phyloP scores from a whole-genome alignment of 441 rosid species.

The Omphalea diandra region DNA sequence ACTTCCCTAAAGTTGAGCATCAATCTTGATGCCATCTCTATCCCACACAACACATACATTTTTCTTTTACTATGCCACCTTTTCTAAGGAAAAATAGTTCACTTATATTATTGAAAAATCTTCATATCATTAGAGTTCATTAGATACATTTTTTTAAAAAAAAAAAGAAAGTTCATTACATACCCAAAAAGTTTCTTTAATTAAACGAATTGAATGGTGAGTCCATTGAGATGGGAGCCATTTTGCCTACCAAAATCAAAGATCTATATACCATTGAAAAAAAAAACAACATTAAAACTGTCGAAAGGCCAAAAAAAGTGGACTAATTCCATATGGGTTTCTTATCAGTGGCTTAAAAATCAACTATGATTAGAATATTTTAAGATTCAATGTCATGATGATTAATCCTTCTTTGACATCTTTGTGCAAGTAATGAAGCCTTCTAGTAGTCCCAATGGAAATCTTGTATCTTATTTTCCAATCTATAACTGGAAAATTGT shows the following conservation, averaged over 20 bases:
- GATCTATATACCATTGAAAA: slow-evolving; percentile 40
- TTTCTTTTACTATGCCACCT: no score
- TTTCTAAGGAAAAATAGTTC: no score
- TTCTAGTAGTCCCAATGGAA: slow-evolving; percentile 78
- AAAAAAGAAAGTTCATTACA: background rate
- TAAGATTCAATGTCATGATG: slow-evolving; percentile 93
- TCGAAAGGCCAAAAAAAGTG: background rate
- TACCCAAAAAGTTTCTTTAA: slow-evolving; percentile 99
- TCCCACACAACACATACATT: no score
- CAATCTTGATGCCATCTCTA: no score
- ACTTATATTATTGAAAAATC: no score
- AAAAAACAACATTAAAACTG: background rate
- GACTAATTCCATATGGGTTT: slow-evolving; percentile 23
- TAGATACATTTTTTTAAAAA: no score
- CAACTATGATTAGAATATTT: slow-evolving; percentile 69
- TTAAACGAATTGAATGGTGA: slow-evolving; percentile 95
- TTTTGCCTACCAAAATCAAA: slow-evolving; percentile 95
- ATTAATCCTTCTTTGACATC: slow-evolving; percentile 87
- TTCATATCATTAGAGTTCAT: background rate
- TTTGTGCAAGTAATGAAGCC: slow-evolving; percentile 81
- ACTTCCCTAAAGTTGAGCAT: no score
- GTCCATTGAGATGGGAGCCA: slow-evolving; percentile 99
- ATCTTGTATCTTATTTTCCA: slow-evolving; percentile 82
- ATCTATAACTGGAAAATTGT: slow-evolving; percentile 46
- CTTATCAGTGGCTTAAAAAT: slow-evolving; percentile 72